Percentiles rank a stretch among this genome's conserved stretches.
phyloP scores from a whole-genome alignment of 345 rosid genomes.

The Populus ilicifolia region DNA sequence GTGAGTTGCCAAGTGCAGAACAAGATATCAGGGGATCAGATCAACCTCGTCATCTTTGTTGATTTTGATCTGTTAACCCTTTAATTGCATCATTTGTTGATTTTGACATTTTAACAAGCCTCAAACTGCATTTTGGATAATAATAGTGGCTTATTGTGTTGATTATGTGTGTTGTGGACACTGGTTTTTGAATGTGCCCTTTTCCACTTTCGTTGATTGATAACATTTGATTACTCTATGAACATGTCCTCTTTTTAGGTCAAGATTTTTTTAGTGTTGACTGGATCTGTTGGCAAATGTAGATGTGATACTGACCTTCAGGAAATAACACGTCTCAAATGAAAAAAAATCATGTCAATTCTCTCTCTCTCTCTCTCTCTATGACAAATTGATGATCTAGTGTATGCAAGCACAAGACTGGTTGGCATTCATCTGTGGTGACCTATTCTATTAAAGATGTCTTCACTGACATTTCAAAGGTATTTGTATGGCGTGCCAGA shows the following conservation, averaged over 20 bases:
- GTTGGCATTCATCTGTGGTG: too few relatives aligned
- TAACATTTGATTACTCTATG: too few relatives aligned
- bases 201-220: too few relatives aligned
- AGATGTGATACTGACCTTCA: neutral
- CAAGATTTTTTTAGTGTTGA: neutral
- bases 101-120: too few relatives aligned
- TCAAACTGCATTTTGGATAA: too few relatives aligned
- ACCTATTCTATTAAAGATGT: too few relatives aligned
- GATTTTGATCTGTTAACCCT: neutral
- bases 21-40: neutral
- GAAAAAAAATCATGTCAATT: neutral
- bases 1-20: conserved; percentile 33
- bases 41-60: neutral
- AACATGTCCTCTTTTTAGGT: too few relatives aligned
- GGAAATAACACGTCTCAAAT: neutral
- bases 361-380: neutral
- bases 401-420: neutral
- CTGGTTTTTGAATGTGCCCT: too few relatives aligned
- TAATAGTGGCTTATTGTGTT: too few relatives aligned
- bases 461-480: too few relatives aligned
- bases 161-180: too few relatives aligned
- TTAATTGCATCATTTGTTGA: neutral
- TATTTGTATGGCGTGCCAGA: too few relatives aligned
- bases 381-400: neutral
- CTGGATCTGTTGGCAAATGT: neutral